Conservation (phyloP, 768 basidiomycete genomes). For the Pleurotus tuber-regium region DNA sequence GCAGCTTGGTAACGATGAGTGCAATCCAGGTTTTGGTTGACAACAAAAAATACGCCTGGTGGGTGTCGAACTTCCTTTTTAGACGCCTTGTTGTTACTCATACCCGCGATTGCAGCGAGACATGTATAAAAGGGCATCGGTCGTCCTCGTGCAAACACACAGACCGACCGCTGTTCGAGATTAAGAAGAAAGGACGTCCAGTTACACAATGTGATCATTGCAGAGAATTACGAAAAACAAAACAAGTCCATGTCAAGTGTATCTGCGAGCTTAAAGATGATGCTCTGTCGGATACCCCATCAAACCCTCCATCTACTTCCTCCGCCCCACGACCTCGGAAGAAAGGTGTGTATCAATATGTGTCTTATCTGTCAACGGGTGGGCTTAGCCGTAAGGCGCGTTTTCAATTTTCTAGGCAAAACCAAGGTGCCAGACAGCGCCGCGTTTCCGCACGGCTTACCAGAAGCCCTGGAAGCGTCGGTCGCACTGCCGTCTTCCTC, state of each 20-base stretch:
- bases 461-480: conserved; percentile 66
- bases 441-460: conserved; percentile 80
- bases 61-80: conserved; percentile 22
- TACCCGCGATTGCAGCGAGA: conserved; percentile 55
- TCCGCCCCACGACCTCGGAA: conserved; percentile 40
- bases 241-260: conserved; percentile 86
- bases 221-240: conserved; percentile 79
- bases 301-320: conserved; percentile 29
- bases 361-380: conserved; percentile 16
- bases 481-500: conserved; percentile 42
- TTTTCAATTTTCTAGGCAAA: conserved; percentile 39
- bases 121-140: conserved; percentile 93
- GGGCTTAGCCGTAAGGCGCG: conserved; percentile 47
- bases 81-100: conserved; percentile 11
- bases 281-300: conserved; percentile 41
- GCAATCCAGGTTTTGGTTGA: conserved; percentile 61
- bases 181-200: conserved; percentile 91
- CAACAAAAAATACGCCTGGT: conserved; percentile 84
- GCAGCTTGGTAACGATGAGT: not conserved
- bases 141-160: conserved; percentile 87
- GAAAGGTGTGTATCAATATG: conserved; percentile 56
- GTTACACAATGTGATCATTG: conserved; percentile 90
- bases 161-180: conserved; percentile 85
- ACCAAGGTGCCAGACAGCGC: conserved; percentile 65
- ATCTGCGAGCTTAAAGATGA: conserved; percentile 77